Base-by-base conservation (phyloP, 495 filamentous ascomycete species). In the Lasiosphaeria ovina region DNA sequence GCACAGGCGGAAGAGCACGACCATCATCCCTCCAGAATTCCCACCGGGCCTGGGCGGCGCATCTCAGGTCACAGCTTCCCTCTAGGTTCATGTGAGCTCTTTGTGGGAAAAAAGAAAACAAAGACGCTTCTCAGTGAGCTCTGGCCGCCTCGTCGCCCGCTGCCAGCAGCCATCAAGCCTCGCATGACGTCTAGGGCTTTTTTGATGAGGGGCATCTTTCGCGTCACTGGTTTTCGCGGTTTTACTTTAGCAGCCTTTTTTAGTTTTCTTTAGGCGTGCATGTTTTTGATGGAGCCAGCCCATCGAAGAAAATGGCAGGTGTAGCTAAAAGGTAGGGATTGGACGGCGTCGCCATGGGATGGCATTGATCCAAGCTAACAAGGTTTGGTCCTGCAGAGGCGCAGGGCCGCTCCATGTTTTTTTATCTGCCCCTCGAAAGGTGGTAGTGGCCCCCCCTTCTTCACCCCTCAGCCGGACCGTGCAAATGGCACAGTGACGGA, bases 281-380 rank as follows among this genome's bases (percentile, higher is more conserved):
- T 10, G 10, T 10, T 63, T 49, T 60, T 60, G 61, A 64, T 31
- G 54, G 58, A 51, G 62, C 36, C 16, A 24, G 24, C 24, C 24
- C 2, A 59, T 65, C 57, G 58, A 60, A 51, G 55, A 62, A 47
- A 44, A 54, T 47, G 45, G 38, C 55, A 47, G 51, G 44, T 63
- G 24, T 24, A 24, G 24, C 24, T 24, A 24, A 24, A 24, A 24
- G 24, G 24, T 24, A 24, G 24, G 0, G 62, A 72, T 72, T 75
- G 71, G 71, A 11, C 50, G 34, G 55, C 34, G 35, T n/a, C 40
- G 51, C 57, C 55, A 66, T 64, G 51, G 53, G 57, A 64, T 64
- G 61, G 66, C 62, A 75, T 74, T 75, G 72, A 72, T 60, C 66
- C 70, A 63, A 74, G 75, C 75, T 76, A 64, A 69, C 72, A 72